Evolutionary conservation across 345 rosid species (phyloP), one percentile per base, ranked within the genome.

Genomic region (Pugionium dolabratum): DNA sequence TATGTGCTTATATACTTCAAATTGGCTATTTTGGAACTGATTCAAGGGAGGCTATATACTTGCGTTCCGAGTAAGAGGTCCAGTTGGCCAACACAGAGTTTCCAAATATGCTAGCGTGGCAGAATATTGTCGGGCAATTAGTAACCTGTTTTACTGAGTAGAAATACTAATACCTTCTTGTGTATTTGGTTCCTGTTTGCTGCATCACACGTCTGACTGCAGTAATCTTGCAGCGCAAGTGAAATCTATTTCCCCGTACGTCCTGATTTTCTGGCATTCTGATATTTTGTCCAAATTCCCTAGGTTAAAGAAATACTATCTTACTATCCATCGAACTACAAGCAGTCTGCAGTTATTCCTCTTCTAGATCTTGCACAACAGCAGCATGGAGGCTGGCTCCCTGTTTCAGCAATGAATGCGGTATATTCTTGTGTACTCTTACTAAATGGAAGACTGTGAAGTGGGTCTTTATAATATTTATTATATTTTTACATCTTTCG

Each of bases 381-480:
- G 87, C 99, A 95, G 77, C 96, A 95, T 86, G 98, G 99, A 74
- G 98, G 98, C 3, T 91, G 99, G 99, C 96, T 95, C 36, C 96
- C 99, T 57, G 98, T 95, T 71, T 95, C 99, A 4, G 99, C 99
- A 26, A 91, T 95, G 99, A 88, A 95, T 79, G 95, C 90, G 1
- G 99, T 91, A 81, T 54, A 81, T 66, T 36, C 3, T 46, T 18
- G 18, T 18, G 9, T 7, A 29, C 47, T 2, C 48, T 34, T n/a
- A 40, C 34, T 27, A 9, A 30, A 1, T 40, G 26, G 34, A 46
- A 33, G 51, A 26, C 4, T 67, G 4, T 33, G 40, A 45, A 58
- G 7, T 25, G n/a, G 42, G n/a, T 6, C 2, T 32, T 27, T 30
- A 4, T 6, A 26, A 3, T 0, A 45, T 26, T 7, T 36, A 9